Evolutionary conservation across 805 yeast genomes (phyloP), one percentile per base, ranked within the genome.

Genomic region (Yamadazyma sp.): DNA sequence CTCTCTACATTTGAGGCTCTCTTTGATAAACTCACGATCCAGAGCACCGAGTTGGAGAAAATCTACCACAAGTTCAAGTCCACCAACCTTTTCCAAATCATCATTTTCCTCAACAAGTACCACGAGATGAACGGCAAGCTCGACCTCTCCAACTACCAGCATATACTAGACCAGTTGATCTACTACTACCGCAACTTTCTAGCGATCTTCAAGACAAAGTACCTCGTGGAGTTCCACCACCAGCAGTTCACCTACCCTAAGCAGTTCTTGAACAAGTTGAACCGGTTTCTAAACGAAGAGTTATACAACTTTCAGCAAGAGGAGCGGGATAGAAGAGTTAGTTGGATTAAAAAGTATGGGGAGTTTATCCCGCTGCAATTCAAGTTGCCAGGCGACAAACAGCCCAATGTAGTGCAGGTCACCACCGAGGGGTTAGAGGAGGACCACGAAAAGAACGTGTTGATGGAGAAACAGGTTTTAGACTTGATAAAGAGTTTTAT

Each of bases 311-410:
- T 67, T 13, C 71, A 66, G 37, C 48, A 51, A 16, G 59, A 60
- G 30, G 73, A 68, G 45, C 44, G 45, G 8, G 59, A 54, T 23
- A 46, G 71, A 39, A 48, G 73, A 22, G 54, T 48, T 25, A 48
- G 46, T 19, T 68, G 73, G 73, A 44, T 65, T 13, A 50, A 49
- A 8, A 57, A 59, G 30, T 67, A 64, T 40, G 73, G 72, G 8
- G 62, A 59, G 27, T 68, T 57, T 38, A 65, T 68, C 10, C 73
- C 73, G 4, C 57, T 53, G 35, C 67, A 62, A 33, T 64, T 68
- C 44, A 46, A 42, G 30, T 49, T 68, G 1, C 72, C 72, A 1
- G 72, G 70, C 1, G 69, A 62, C 19, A 52, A 48, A 28, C 62
- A 62, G 44, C 73, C 73, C 1, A 43, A 53, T 5, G 60, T 68